Percentiles rank a stretch among this genome's conserved stretches.
These are phyloP conservation scores for Stylonectria norvegica DNA, from an alignment of 2,329 filamentous ascomycete species.

Conservation along the genomic window DNA sequence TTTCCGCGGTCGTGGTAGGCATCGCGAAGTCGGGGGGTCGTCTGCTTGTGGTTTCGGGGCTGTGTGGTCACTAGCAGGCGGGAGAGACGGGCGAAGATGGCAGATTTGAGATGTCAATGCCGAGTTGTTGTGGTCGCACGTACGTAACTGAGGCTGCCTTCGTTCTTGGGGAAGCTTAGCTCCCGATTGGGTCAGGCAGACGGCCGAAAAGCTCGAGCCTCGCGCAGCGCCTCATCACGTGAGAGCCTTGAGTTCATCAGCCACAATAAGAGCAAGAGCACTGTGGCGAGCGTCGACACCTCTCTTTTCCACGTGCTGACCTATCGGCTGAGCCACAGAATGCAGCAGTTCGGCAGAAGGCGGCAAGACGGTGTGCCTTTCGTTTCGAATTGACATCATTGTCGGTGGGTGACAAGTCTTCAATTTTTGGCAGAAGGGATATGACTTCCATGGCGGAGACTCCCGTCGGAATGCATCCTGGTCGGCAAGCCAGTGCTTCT, in stretches of 20 bases:
- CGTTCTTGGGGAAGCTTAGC: conserved; percentile 26
- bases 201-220: conserved; percentile 9
- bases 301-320: neutral
- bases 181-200: conserved; percentile 26
- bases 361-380: conserved; percentile 6
- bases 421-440: too few relatives aligned
- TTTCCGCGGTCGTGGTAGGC: conserved; percentile 96
- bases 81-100: conserved; percentile 13
- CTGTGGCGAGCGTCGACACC: neutral
- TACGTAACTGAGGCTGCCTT: conserved; percentile 34
- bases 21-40: conserved; percentile 50
- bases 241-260: neutral
- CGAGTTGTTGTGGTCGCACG: conserved; percentile 23
- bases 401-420: neutral
- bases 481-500: too few relatives aligned
- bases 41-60: conserved; percentile 12
- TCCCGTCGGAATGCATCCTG: too few relatives aligned
- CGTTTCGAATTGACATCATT: conserved; percentile 14
- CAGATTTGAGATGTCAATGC: conserved; percentile 18
- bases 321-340: conserved; percentile 1
- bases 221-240: conserved; percentile 9
- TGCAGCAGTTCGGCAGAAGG: neutral
- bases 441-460: too few relatives aligned
- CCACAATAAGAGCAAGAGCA: neutral
- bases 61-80: conserved; percentile 17